Conservation (phyloP, 331 rosid species). For the Malus hybrid region DNA sequence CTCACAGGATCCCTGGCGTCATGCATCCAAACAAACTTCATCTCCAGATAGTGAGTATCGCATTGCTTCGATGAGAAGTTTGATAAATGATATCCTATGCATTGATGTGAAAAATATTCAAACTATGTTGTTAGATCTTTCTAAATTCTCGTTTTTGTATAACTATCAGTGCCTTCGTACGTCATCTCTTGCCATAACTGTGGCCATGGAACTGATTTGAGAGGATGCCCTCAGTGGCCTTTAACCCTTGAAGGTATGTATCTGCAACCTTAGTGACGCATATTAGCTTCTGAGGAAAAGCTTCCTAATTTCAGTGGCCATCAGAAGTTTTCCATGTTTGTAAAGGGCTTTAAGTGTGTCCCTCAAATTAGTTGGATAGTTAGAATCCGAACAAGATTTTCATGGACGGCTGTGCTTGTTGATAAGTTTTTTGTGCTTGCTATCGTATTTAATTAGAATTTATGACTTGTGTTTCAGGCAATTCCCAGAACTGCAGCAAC, state of each 20-base stretch:
- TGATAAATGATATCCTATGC: neutral
- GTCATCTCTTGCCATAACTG: constrained; percentile 67
- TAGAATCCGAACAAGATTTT: neutral
- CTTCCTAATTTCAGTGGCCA: neutral
- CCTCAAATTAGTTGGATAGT: neutral
- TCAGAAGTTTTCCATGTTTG: neutral
- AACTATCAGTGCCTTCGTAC: constrained; percentile 87
- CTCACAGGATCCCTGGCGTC: constrained; percentile 99
- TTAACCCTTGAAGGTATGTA: constrained; percentile 63
- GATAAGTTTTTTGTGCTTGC: neutral
- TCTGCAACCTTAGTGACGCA: neutral
- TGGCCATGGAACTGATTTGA: constrained; percentile 82
- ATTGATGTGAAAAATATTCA: neutral
- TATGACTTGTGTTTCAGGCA: constrained; percentile 35
- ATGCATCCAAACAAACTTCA: constrained; percentile 76
- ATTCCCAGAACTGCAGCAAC: constrained; percentile 65
- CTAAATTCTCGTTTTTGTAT: neutral
- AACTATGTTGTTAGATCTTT: neutral
- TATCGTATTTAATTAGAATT: neutral
- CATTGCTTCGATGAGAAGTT: neutral
- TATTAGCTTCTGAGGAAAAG: neutral
- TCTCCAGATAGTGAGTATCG: constrained; percentile 77
- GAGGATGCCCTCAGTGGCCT: constrained; percentile 90
- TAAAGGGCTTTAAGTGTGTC: neutral
- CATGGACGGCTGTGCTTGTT: neutral